phyloP scores from a whole-genome alignment of 331 rosid species.

The Stylosanthes scabra region DNA sequence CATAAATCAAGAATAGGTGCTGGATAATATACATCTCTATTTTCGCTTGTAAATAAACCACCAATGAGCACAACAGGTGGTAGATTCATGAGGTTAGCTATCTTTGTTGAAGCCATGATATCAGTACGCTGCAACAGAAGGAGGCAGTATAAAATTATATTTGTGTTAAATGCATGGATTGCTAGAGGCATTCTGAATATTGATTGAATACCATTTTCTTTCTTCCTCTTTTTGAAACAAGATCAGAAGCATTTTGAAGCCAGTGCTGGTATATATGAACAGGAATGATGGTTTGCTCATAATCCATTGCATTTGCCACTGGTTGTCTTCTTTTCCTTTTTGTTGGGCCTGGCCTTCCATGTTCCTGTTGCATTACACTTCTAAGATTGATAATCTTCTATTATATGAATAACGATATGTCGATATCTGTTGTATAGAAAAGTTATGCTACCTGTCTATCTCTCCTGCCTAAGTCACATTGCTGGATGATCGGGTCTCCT shows the following conservation, averaged over 20 bases:
- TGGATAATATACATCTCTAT: conserved; percentile 69
- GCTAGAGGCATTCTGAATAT: conserved; percentile 34
- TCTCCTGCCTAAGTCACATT: conserved; percentile 42
- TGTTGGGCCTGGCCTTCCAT: conserved; percentile 39
- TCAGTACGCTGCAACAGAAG: conserved; percentile 48
- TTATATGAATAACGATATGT: conserved; percentile 3
- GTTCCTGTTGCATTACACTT: conserved; percentile 52
- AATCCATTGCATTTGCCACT: conserved; percentile 56
- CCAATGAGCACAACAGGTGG: conserved; percentile 70
- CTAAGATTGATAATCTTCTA: conserved; percentile 30
- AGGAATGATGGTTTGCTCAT: conserved; percentile 75
- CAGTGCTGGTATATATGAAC: conserved; percentile 75
- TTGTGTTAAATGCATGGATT: conserved; percentile 15
- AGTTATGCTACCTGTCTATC: conserved; percentile 52
- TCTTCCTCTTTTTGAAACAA: conserved; percentile 65
- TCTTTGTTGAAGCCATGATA: conserved; percentile 54
- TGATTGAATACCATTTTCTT: conserved; percentile 61
- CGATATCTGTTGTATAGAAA: conserved; percentile 10
- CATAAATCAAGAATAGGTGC: conserved; percentile 67
- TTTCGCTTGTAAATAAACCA: conserved; percentile 54
- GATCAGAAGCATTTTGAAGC: conserved; percentile 74
- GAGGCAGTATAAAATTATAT: background rate
- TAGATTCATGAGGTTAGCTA: conserved; percentile 68
- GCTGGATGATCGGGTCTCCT: conserved; percentile 42
- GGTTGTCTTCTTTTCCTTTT: conserved; percentile 60